Evolutionary conservation across 2,329 filamentous ascomycete genomes (phyloP), one percentile per base, ranked within the genome.

Genomic region (Dothideomycetes sp.): DNA sequence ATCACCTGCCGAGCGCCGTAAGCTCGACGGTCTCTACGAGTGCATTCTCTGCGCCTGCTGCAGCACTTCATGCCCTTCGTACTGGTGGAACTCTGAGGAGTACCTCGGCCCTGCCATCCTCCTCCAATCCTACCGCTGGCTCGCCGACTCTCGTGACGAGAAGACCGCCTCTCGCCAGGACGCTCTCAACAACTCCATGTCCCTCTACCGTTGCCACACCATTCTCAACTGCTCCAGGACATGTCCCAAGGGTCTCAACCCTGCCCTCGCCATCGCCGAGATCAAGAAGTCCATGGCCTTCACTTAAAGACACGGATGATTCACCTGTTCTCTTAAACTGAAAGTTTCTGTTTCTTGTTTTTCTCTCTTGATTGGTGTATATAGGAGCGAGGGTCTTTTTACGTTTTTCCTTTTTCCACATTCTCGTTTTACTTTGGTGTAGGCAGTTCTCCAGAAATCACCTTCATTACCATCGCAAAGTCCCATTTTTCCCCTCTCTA

Each of bases 11-110:
- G 89, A 98, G 54, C 87, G 91, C 60, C 84, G 80, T 70, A 98
- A 94, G 80, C 81, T 98, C 42, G 91, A 96, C 62, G 91, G 91
- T 51, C 79, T 96, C 20, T 96, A 98, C 73, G 91, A 98, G 70
- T 98, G 91, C 71, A 96, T 98, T 66, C 82, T 98, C 45, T 98
- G 91, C 74, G 89, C 89, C 55, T 98, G 91, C 80, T 98, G 91
- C 80, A 91, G 84, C 52, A 98, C 91, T 16, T 94, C 89, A 33
- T 98, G 91, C 75, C 91, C 91, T n/a, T 95, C 87, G 13, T 98
- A 98, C 76, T 98, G 91, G 91, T 98, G 91, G 91, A 98, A 98
- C 74, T 80, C 82, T 54, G 88, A 96, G 69, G 88, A 96, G 67
- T 98, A 98, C 71, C 84, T 98, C 36, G 91, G 91, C 49, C 91